A percentile compares a stretch with the other conserved stretches of the same genome.
Evolutionary conservation across 148 eudicot genomes (phyloP).

Genomic region (Bassia scoparia): DNA sequence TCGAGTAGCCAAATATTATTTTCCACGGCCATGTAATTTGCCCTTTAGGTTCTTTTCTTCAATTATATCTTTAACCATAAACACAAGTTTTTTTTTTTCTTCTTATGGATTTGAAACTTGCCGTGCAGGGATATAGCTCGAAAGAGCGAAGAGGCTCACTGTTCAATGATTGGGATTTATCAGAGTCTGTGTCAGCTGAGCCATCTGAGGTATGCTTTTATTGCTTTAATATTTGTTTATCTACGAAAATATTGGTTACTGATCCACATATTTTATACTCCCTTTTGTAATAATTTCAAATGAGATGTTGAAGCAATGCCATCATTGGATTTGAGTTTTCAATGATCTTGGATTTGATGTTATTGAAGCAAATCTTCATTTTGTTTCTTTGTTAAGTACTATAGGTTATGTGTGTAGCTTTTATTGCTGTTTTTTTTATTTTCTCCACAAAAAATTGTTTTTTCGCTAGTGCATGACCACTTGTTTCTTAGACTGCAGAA

Average conservation of each 20-base stretch:
- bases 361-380: too few species aligned
- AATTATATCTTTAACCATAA: background rate
- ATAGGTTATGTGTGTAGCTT: background rate
- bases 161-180: constrained; percentile 92
- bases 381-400: too few species aligned
- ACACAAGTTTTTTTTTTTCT: background rate
- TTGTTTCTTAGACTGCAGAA: constrained; percentile 57
- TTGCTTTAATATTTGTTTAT: too few species aligned
- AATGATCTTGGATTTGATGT: too few species aligned
- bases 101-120: background rate
- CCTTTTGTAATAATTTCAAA: too few species aligned
- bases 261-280: too few species aligned
- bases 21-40: background rate
- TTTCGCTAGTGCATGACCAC: constrained; percentile 14
- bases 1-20: too few species aligned
- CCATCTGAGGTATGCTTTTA: constrained; percentile 61
- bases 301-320: too few species aligned
- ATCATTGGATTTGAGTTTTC: too few species aligned
- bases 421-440: background rate
- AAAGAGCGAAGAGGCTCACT: constrained; percentile 69
- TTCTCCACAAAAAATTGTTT: background rate
- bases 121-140: constrained; percentile 80
- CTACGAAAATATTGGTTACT: too few species aligned
- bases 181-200: constrained; percentile 77
- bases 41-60: background rate